A percentile compares a stretch with the other conserved stretches of the same genome.
These are phyloP conservation scores for Lachancea dasiensis DNA, from an alignment of 805 yeast genomes.

Conservation along the genomic window DNA sequence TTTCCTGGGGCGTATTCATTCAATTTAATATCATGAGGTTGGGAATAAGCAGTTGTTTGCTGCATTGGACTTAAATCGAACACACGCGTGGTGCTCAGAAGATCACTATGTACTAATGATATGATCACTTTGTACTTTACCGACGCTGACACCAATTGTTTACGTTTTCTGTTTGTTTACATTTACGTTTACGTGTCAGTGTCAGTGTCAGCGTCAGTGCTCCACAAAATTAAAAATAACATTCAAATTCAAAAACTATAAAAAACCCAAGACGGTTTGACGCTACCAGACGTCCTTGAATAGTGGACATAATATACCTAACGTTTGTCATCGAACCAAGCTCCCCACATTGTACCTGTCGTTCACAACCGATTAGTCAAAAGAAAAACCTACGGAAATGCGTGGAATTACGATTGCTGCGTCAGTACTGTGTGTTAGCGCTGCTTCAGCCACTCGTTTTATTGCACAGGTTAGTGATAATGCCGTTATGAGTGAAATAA, in stretches of 20 bases:
- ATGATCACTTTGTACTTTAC: slow-evolving; percentile 1
- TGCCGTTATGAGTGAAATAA: neutral
- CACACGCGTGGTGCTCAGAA: neutral
- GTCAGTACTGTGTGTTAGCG: neutral
- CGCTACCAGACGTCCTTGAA: too few species aligned
- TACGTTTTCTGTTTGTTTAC: neutral
- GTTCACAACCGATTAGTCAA: too few species aligned
- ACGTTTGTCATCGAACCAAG: too few species aligned
- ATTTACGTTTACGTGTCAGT: neutral
- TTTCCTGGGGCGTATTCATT: too few species aligned
- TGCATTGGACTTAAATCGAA: neutral
- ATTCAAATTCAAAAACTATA: too few species aligned
- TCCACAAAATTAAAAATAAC: too few species aligned
- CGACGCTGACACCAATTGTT: neutral
- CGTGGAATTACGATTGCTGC: neutral
- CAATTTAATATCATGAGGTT: neutral
- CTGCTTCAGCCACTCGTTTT: neutral
- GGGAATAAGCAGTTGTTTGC: neutral
- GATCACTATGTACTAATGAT: neutral
- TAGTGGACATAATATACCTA: too few species aligned
- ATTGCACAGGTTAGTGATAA: slow-evolving; percentile 6
- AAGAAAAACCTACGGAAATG: slow-evolving; percentile 1
- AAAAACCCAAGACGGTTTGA: too few species aligned
- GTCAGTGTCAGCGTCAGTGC: slow-evolving; percentile 5
- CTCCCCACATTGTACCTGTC: too few species aligned